A percentile compares a stretch with the other conserved stretches of the same genome.
These are phyloP conservation scores for Blastocystis sp. DNA, from an alignment of 352 stramenopile species.

Conservation along the genomic window DNA sequence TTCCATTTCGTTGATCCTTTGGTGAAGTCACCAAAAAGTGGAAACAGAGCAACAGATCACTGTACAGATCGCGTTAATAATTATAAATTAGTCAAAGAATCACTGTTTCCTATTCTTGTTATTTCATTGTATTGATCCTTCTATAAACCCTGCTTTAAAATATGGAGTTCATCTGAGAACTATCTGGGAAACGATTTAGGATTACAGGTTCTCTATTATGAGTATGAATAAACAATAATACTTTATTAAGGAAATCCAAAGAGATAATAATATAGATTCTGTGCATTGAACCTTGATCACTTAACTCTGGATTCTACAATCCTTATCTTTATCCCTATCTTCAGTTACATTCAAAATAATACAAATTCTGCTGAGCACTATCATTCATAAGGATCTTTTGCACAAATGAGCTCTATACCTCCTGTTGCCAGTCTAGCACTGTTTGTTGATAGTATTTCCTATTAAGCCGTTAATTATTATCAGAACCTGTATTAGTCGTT, in stretches of 20 bases:
- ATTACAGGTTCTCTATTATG: not conserved
- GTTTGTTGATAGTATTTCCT: slow-evolving; percentile 5
- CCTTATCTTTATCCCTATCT: no score
- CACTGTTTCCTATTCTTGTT: no score
- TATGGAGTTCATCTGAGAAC: no score
- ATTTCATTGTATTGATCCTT: no score
- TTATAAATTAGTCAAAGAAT: no score
- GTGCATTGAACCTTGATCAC: no score
- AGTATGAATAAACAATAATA: not conserved
- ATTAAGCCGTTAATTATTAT: not conserved
- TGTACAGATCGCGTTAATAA: not conserved
- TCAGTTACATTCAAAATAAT: not conserved
- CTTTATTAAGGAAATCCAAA: not conserved
- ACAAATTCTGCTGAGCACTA: not conserved
- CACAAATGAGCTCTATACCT: not conserved
- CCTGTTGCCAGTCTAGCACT: not conserved
- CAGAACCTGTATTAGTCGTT: slow-evolving; percentile 21
- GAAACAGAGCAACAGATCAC: not conserved
- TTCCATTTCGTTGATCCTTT: not conserved
- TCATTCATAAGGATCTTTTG: not conserved
- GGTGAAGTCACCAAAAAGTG: not conserved
- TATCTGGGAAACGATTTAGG: no score
- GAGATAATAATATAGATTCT: not conserved
- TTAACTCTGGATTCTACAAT: no score
- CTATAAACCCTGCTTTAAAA: no score